These are phyloP conservation scores for Schizophyllum amplum DNA, from an alignment of 1,284 basidiomycete species.

Conservation along the genomic window DNA sequence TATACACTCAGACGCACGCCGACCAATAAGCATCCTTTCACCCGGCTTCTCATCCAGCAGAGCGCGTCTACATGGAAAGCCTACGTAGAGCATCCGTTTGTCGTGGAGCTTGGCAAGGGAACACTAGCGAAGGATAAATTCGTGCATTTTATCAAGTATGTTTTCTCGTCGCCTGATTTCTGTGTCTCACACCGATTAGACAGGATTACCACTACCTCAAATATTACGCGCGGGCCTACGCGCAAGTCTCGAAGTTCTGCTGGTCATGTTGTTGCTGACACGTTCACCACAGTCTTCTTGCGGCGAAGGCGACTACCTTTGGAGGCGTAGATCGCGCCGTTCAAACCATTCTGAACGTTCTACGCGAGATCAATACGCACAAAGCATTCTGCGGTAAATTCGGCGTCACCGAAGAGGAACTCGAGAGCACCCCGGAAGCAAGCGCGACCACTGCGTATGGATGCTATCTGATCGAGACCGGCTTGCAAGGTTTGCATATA, in stretches of 20 bases:
- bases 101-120: constrained; percentile 65
- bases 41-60: constrained; percentile 56
- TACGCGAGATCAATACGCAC: constrained; percentile 71
- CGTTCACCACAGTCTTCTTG: constrained; percentile 50
- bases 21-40: constrained; percentile 62
- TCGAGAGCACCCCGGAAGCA: constrained; percentile 58
- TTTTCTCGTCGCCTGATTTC: background rate
- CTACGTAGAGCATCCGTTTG: constrained; percentile 82
- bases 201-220: constrained; percentile 74
- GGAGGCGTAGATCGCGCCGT: constrained; percentile 58
- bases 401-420: constrained; percentile 52
- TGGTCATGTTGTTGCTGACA: too few relatives aligned
- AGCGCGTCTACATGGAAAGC: constrained; percentile 57
- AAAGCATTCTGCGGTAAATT: constrained; percentile 63
- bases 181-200: constrained; percentile 26
- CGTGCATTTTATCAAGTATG: constrained; percentile 78
- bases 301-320: constrained; percentile 68
- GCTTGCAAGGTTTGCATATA: constrained; percentile 46
- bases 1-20: constrained; percentile 41
- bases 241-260: too few relatives aligned
- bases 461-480: constrained; percentile 77
- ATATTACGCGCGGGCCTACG: constrained; percentile 73
- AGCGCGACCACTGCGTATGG: constrained; percentile 77
- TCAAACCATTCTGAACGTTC: constrained; percentile 56
- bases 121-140: constrained; percentile 62